phyloP scores from a whole-genome alignment of 2,329 filamentous ascomycete genomes.

The Fusarium sarcochroum region DNA sequence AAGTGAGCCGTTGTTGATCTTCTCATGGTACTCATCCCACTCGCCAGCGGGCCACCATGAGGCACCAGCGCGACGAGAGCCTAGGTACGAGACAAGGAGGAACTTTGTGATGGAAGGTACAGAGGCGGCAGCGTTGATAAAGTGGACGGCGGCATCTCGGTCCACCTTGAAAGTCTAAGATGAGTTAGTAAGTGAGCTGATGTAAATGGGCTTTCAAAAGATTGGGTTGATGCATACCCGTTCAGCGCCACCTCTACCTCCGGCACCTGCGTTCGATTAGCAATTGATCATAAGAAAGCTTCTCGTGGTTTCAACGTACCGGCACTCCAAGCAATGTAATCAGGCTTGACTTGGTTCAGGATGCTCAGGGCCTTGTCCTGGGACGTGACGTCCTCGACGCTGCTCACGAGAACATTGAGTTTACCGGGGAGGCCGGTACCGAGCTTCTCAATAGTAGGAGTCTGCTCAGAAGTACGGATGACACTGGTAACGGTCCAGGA shows the following conservation, averaged over 20 bases:
- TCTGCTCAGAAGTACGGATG: conserved; percentile 80
- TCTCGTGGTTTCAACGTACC: conserved; percentile 59
- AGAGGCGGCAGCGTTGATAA: conserved; percentile 71
- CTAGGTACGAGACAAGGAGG: conserved; percentile 74
- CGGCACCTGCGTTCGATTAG: conserved; percentile 61
- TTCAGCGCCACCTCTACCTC: conserved; percentile 70
- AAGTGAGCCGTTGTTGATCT: conserved; percentile 57
- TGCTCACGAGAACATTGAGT: conserved; percentile 77
- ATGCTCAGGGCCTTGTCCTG: conserved; percentile 73
- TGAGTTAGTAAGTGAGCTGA: conserved; percentile 23
- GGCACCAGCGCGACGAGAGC: conserved; percentile 65
- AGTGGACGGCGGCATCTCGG: conserved; percentile 73
- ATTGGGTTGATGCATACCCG: conserved; percentile 51
- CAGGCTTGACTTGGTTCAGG: conserved; percentile 71
- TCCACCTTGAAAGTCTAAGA: conserved; percentile 71
- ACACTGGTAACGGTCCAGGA: conserved; percentile 84
- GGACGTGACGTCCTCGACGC: conserved; percentile 78
- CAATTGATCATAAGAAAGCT: background rate
- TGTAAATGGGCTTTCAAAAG: conserved; percentile 2
- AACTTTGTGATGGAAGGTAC: conserved; percentile 71
- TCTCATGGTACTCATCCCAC: conserved; percentile 63
- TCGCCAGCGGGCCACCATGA: conserved; percentile 68
- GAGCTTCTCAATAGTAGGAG: conserved; percentile 72
- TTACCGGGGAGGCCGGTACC: conserved; percentile 71
- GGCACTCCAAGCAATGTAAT: conserved; percentile 79